Evolutionary conservation across 441 rosid genomes (phyloP).

Genomic region (Pelargonium cotyledonis): DNA sequence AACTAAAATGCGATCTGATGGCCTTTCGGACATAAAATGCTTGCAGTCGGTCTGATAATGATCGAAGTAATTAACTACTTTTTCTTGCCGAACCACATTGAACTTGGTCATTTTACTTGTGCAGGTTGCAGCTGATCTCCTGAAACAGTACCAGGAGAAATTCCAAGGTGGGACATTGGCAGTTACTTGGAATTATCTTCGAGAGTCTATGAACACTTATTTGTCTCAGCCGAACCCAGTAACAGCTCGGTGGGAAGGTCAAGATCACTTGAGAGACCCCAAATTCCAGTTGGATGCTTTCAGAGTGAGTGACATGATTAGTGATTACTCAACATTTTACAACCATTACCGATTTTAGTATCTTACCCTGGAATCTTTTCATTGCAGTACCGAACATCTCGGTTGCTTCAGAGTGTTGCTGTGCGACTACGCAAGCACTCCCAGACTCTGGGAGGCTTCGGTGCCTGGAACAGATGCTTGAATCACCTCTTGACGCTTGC

Average conservation of each 20-base stretch:
- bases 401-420: constrained; percentile 80
- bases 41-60: too few species aligned
- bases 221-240: constrained; percentile 94
- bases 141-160: constrained; percentile 85
- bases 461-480: constrained; percentile 98
- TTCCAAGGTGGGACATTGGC: constrained; percentile 88
- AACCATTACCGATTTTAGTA: not conserved
- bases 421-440: constrained; percentile 72
- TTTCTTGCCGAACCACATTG: not conserved
- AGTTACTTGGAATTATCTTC: constrained; percentile 90
- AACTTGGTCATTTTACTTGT: constrained; percentile 16
- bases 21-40: too few species aligned
- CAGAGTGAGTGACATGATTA: constrained; percentile 47
- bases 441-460: constrained; percentile 72
- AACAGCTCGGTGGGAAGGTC: constrained; percentile 87
- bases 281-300: constrained; percentile 94
- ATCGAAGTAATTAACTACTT: too few species aligned
- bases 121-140: constrained; percentile 85
- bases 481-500: constrained; percentile 95
- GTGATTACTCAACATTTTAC: constrained; percentile 8
- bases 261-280: constrained; percentile 85
- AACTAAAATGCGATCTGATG: too few species aligned
- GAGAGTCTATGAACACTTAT: constrained; percentile 89
- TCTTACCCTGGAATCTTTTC: not conserved
- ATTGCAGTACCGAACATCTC: constrained; percentile 87